Evolutionary conservation across 1,284 basidiomycete species (phyloP).

Genomic region (Acaromyces ingoldii): DNA sequence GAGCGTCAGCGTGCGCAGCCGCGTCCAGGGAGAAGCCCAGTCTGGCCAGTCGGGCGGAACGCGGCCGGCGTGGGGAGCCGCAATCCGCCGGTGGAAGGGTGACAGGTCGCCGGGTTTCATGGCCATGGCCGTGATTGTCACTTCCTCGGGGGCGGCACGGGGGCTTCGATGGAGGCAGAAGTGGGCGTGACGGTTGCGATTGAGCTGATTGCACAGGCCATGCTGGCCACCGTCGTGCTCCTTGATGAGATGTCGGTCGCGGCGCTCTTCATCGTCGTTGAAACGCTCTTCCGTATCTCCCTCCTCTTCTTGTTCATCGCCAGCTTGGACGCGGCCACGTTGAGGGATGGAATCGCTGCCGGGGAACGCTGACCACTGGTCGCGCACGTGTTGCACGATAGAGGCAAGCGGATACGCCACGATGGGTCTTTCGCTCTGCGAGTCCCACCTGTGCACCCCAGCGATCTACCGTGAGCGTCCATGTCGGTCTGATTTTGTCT

Average conservation of each 20-base stretch:
- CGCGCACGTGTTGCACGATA: no score
- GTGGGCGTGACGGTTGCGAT: background rate
- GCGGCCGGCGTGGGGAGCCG: background rate
- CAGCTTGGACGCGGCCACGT: background rate
- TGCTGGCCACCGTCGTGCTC: background rate
- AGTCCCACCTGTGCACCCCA: background rate
- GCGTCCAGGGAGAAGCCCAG: no score
- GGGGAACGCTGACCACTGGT: no score
- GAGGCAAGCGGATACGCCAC: background rate
- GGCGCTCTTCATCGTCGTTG: background rate
- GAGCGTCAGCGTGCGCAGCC: background rate
- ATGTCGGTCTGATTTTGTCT: no score
- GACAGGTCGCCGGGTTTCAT: background rate
- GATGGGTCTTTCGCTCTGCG: conserved; percentile 1
- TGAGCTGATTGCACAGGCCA: background rate
- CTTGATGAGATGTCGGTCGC: background rate
- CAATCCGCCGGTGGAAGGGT: background rate
- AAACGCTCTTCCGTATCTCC: background rate
- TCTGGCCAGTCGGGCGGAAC: no score
- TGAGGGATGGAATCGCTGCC: background rate
- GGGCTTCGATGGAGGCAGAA: no score
- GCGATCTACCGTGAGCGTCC: background rate
- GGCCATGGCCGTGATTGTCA: conserved; percentile 1
- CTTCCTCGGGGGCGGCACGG: background rate
- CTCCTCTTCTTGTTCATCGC: background rate